Evolutionary conservation across 352 stramenopile genomes (phyloP), one percentile per base, ranked within the genome.

Genomic region (Pythium rhizo-oryzae): DNA sequence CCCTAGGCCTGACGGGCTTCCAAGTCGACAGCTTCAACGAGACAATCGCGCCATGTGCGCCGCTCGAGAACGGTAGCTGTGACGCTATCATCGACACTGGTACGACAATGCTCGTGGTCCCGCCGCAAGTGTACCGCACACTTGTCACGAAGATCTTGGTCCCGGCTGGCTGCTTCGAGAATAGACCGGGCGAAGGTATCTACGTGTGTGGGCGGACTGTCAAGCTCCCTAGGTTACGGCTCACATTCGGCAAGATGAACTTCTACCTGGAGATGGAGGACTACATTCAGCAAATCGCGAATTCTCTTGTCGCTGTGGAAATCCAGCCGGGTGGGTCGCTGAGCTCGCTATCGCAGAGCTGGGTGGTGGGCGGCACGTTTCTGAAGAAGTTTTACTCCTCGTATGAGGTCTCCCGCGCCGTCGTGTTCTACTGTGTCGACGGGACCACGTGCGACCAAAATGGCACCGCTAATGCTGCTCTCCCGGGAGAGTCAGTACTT

Each of bases 361-460:
- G 86, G 86, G 89, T 94, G 64, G 69, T 94, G 11, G 84, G 86
- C n/a, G 82, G 85, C 41, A 92, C 86, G 18, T 91, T 94, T 56
- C 63, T 94, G 16, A 90, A 91, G 64, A 59, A 77, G 3, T 94
- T 87, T 64, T 94, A 92, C 70, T 85, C 84, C 8, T 70, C 66
- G 24, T 94, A 87, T 65, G 77, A 79, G n/a, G 81, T 90, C 19
- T 84, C 87, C 70, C 56, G 84, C 43, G 78, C 76, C 0, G 75
- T 94, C 25, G 77, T 80, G 0, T 86, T 94, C 69, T 92, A 94
- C 67, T 92, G 85, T 58, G 59, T 79, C 8, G 78, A 90, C n/a
- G 81, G 79, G 44, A 73, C 72, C 35, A 62, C 39, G 1, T 73
- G 67, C 50, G 53, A 62, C 28, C 51, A 59, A 33, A 55, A 62